Evolutionary conservation across 139 green algal species (phyloP), one percentile per base, ranked within the genome.

Genomic region (Chlorella sp.): DNA sequence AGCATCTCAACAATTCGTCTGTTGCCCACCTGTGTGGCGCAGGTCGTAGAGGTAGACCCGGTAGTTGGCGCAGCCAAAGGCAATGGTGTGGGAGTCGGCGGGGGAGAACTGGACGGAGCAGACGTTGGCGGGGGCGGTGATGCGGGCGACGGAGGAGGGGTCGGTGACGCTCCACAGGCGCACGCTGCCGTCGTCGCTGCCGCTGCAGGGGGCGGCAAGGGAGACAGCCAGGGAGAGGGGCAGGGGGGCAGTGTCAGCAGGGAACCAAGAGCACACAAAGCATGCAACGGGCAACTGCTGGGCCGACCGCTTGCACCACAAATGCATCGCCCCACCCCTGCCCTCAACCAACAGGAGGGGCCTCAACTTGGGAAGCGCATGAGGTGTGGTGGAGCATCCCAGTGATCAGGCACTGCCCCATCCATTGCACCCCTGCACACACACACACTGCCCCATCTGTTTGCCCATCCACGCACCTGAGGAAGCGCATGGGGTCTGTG

Each of bases 21-120:
- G 19, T 1, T 21, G 40, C 57, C 19, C 81, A 76, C 53, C 81
- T 28, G 83, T 48, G 90, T 77, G 37, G 82, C 90, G 91, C 80
- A 97, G 66, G 91, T 98, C 96, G 88, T 95, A 98, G 1, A 96
- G 71, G 83, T 96, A 96, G 12, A 93, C 89, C n/a, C 93, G 94
- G 90, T 97, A 95, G 91, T 98, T 94, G 73, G 96, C 95, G 53
- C 88, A 94, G 22, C 96, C 96, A 81, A 95, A 94, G 57, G 96
- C 96, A 34, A 98, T 60, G 42, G 95, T 89, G 92, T 97, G 92
- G 34, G 85, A 24, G 53, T 93, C 84, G 34, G 83, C 78, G 30
- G 94, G 92, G 88, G 81, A 83, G 91, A 97, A 97, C 73, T 96
- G 91, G 39, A 97, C 95, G 39, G 85, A 94, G 91, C 95, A 97